Evolutionary conservation across 225 moss, liverwort and hornwort genomes (phyloP).

Genomic region (Anthoceros angustus): DNA sequence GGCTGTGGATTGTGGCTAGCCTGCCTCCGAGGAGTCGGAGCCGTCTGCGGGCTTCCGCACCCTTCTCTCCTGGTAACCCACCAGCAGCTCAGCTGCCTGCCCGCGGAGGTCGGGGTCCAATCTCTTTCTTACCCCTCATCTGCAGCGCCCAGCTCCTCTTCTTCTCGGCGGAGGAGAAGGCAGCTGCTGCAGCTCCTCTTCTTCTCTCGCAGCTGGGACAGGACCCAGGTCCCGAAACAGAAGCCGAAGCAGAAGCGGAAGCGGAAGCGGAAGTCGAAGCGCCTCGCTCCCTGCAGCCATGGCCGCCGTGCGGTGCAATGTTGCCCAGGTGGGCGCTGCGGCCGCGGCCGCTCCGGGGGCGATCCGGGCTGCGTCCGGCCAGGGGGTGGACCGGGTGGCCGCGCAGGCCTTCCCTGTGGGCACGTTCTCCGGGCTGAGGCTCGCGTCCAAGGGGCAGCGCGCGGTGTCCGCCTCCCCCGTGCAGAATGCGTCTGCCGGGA

Average conservation of each 20-base stretch:
- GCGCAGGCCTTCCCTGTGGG: constrained; percentile 33
- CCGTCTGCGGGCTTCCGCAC: background rate
- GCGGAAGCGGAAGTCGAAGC: background rate
- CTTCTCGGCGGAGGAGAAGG: background rate
- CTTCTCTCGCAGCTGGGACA: background rate
- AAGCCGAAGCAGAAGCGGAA: background rate
- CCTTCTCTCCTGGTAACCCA: no score
- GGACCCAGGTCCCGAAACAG: background rate
- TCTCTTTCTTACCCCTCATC: background rate
- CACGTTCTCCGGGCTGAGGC: constrained; percentile 48
- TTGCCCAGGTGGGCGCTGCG: constrained; percentile 28
- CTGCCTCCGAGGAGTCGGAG: background rate
- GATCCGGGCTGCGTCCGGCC: constrained; percentile 13
- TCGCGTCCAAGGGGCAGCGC: constrained; percentile 20
- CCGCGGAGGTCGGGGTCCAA: no score
- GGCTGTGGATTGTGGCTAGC: background rate
- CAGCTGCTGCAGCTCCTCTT: background rate
- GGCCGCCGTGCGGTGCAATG: constrained; percentile 67
- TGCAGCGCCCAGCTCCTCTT: background rate
- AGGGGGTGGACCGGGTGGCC: constrained; percentile 26
- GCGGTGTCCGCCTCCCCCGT: constrained; percentile 7
- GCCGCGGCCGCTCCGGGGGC: constrained; percentile 21
- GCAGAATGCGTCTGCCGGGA: constrained; percentile 6
- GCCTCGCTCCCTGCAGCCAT: constrained; percentile 16
- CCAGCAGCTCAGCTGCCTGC: no score